phyloP scores from a whole-genome alignment of 352 stramenopile species.

The Elongisporangium undulatum region DNA sequence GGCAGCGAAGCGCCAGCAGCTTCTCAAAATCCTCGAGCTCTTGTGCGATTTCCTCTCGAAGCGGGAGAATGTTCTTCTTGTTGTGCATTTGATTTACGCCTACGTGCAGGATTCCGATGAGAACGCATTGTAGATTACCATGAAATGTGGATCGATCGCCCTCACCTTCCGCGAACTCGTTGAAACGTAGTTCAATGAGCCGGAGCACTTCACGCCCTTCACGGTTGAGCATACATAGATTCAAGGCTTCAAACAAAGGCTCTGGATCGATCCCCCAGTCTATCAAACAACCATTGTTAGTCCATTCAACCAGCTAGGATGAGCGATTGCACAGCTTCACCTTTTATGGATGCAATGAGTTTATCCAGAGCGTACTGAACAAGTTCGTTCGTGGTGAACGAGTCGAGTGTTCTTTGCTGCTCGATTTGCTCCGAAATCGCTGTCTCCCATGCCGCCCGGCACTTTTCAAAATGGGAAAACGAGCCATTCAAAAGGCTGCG shows the following conservation, averaged over 20 bases:
- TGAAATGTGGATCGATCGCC: background rate
- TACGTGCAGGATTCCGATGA: constrained; percentile 1
- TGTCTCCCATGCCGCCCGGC: constrained; percentile 41
- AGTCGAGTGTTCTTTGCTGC: constrained; percentile 17
- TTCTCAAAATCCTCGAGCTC: constrained; percentile 69
- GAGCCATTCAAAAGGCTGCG: constrained; percentile 20
- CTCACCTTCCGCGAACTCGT: constrained; percentile 36
- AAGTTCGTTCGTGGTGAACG: constrained; percentile 33
- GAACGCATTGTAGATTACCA: background rate
- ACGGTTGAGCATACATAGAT: constrained; percentile 50
- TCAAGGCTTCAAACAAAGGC: constrained; percentile 60
- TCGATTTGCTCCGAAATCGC: constrained; percentile 20
- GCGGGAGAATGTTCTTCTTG: constrained; percentile 37
- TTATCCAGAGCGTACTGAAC: constrained; percentile 46
- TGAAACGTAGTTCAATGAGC: constrained; percentile 45
- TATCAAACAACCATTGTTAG: constrained; percentile 8
- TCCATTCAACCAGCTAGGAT: background rate
- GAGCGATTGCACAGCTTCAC: constrained; percentile 6
- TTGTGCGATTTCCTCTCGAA: constrained; percentile 65
- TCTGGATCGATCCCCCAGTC: constrained; percentile 68
- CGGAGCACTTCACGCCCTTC: constrained; percentile 33
- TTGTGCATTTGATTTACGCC: constrained; percentile 51
- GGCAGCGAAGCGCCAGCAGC: constrained; percentile 46
- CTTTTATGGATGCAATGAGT: constrained; percentile 58
- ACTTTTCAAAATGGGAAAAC: constrained; percentile 42